Percentiles rank a stretch among this genome's conserved stretches.
Conservation (phyloP, 176 grass and related monocot species). For the Cymbopogon citratus region DNA sequence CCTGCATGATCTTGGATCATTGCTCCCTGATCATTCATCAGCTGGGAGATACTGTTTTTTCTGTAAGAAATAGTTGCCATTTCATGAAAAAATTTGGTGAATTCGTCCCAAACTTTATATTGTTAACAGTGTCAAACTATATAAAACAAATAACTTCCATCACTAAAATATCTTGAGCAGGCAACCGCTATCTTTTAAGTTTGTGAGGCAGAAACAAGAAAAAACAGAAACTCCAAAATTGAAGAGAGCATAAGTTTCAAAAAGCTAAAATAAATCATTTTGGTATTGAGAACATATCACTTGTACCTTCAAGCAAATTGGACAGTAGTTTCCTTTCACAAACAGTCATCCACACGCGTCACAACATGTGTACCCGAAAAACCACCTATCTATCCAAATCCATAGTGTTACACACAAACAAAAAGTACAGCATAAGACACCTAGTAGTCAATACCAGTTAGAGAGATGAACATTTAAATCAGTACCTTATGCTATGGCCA, state of each 20-base stretch:
- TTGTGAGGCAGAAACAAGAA: neutral
- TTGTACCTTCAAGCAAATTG: slow-evolving; percentile 84
- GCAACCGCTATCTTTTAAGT: neutral
- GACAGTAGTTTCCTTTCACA: slow-evolving; percentile 99
- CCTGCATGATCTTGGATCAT: too few relatives aligned
- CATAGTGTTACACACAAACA: slow-evolving; percentile 15
- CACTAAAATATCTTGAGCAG: neutral
- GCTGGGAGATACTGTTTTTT: too few relatives aligned
- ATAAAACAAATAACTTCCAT: neutral
- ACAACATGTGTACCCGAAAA: slow-evolving; percentile 95
- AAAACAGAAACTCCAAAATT: neutral
- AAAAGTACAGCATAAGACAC: neutral
- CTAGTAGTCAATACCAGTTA: slow-evolving; percentile 2
- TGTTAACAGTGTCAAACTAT: too few relatives aligned
- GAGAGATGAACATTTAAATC: neutral
- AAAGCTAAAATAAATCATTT: neutral
- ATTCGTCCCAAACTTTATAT: too few relatives aligned
- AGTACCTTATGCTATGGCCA: slow-evolving; percentile 93
- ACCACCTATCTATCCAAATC: slow-evolving; percentile 70
- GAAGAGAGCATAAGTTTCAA: neutral
- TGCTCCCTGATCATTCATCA: too few relatives aligned
- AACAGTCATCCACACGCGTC: slow-evolving; percentile 97
- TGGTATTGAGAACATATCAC: neutral
- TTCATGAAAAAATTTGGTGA: too few relatives aligned
- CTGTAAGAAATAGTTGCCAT: too few relatives aligned